Evolutionary conservation across 192 early-diverging fungal species (phyloP), one percentile per base, ranked within the genome.

Genomic region (Mortierella antarctica): DNA sequence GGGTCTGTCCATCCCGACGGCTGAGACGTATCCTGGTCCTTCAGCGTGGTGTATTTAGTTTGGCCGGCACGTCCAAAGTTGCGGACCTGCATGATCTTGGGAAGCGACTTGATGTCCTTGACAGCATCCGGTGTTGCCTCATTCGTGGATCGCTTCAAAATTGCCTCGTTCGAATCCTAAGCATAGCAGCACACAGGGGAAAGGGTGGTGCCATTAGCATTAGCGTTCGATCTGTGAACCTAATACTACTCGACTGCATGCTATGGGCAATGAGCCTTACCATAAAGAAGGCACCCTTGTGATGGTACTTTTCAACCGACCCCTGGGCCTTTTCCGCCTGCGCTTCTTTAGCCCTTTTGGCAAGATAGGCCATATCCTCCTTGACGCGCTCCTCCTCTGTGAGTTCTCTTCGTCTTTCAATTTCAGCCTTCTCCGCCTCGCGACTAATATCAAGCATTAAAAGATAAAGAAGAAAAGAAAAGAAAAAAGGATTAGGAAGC

Each of bases 21-120:
- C 55, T 81, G 67, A 17, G 91, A 88, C 1, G 96, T 97, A 83
- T 97, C 96, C 76, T 96, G 89, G 57, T 94, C 91, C 10, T 87
- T 83, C 82, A 97, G 83, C 62, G 95, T 95, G 20, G 94, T 97
- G 79, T 90, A 97, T 80, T 97, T 97, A 65, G 95, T 95, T 52
- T 93, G 92, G 18, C 96, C 93, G 11, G 90, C 85, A 48, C 87
- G 68, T 55, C 96, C 96, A 89, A 96, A 97, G 67, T 96, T 95
- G 70, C 95, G 94, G 46, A 96, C 95, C 77, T 95, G 94, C 92
- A 96, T 95, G 9, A 97, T 89, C 61, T 89, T 89, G 41, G 96
- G 96, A 14, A 97, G 82, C 11, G 88, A 71, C 9, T 68, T 67
- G 60, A 80, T 53, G n/a, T 92, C 85, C 73, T 91, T 94, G 53